Evolutionary conservation across 768 basidiomycete species (phyloP).

Genomic region (Trametes cubensis): DNA sequence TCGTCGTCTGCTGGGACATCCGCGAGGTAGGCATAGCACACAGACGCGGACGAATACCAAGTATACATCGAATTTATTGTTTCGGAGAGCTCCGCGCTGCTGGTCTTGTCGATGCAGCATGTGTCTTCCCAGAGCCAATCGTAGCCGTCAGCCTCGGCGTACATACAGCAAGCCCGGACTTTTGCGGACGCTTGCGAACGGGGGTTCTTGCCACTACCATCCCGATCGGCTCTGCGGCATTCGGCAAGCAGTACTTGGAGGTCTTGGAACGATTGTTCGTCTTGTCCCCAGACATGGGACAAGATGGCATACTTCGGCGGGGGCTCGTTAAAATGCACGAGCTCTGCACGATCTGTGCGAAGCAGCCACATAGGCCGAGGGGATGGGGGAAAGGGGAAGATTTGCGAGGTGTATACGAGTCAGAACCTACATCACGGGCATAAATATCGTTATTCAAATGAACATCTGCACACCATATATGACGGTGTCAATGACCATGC

Average conservation of each 20-base stretch:
- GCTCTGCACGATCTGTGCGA: not conserved
- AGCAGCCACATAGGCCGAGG: slow-evolving; percentile 8
- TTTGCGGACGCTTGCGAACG: slow-evolving; percentile 1
- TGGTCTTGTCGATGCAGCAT: slow-evolving; percentile 14
- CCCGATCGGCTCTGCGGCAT: not conserved
- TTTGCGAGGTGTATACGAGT: not conserved
- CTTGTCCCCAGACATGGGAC: not conserved
- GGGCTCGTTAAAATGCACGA: not conserved
- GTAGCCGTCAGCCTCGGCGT: slow-evolving; percentile 8
- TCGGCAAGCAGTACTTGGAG: not conserved
- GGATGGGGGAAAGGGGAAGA: too few species aligned
- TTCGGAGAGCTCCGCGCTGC: slow-evolving; percentile 16
- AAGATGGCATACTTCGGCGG: slow-evolving; percentile 10
- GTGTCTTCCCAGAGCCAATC: slow-evolving; percentile 12
- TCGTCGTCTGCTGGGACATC: slow-evolving; percentile 2
- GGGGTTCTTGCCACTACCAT: not conserved
- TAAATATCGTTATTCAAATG: too few species aligned
- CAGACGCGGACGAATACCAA: slow-evolving; percentile 10
- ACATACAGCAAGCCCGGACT: slow-evolving; percentile 7
- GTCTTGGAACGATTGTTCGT: slow-evolving; percentile 13
- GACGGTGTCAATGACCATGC: too few species aligned
- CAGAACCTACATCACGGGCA: too few species aligned
- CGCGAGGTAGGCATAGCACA: slow-evolving; percentile 12
- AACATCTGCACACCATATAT: not conserved
- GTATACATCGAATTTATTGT: slow-evolving; percentile 15